Evolutionary conservation across 2,329 filamentous ascomycete genomes (phyloP).

Genomic region (Claviceps lovelessii): DNA sequence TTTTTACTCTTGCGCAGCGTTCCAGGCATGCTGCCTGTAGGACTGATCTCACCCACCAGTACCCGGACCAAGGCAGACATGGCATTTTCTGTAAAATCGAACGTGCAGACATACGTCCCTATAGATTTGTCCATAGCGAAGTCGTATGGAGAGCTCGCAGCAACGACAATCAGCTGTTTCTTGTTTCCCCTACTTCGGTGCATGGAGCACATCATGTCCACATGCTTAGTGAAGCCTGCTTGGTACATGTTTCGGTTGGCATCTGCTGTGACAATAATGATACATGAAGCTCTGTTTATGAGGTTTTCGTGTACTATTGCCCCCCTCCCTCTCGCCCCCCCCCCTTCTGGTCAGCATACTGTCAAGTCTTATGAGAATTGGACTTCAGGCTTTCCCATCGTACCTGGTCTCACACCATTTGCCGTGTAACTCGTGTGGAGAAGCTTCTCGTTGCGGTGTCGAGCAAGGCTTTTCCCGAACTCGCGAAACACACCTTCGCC

Average conservation of each 20-base stretch:
- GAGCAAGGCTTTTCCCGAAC: constrained; percentile 72
- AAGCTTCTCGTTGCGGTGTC: constrained; percentile 72
- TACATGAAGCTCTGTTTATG: constrained; percentile 73
- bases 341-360: constrained; percentile 4
- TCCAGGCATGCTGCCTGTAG: constrained; percentile 48
- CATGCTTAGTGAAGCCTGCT: constrained; percentile 87
- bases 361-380: not conserved
- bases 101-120: constrained; percentile 86
- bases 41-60: constrained; percentile 59
- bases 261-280: constrained; percentile 85
- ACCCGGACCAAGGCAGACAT: constrained; percentile 72
- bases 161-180: constrained; percentile 80
- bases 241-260: constrained; percentile 91
- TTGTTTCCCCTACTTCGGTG: constrained; percentile 62
- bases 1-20: constrained; percentile 80
- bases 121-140: constrained; percentile 88
- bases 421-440: constrained; percentile 91
- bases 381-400: constrained; percentile 1
- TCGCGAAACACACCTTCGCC: constrained; percentile 88
- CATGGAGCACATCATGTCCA: constrained; percentile 89
- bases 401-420: constrained; percentile 69
- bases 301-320: constrained; percentile 68
- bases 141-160: constrained; percentile 90
- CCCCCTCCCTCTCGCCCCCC: too few relatives aligned
- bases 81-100: constrained; percentile 89